Evolutionary conservation across 2,329 filamentous ascomycete species (phyloP), one percentile per base, ranked within the genome.

Genomic region (Arthrobotrys conoides): DNA sequence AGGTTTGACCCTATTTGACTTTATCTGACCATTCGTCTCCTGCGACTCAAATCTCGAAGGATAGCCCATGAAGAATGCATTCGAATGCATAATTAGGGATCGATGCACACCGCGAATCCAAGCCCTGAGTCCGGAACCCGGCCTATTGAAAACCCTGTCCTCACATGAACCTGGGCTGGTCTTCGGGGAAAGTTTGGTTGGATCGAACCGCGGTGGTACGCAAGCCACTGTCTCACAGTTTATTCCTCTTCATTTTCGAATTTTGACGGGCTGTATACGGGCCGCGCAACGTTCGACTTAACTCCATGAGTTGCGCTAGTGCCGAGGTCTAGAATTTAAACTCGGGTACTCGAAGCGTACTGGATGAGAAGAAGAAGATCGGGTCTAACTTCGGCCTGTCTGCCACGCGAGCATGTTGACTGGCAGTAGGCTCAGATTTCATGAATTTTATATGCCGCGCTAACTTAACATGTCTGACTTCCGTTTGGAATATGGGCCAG

Each of bases 51-150:
- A 22, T 44, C 36, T 44, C 57, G 36, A 61, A 61, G 57, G 57
- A 20, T 61, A 16, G 57, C 57, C 57, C 36, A 61, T 44, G 36
- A 61, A 44, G 57, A 44, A 41, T 61, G 33, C 57, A 61, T 61
- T 44, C 22, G 57, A 61, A 24, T 61, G 57, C 57, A 61, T 61
- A 44, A 61, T 61, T 61, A 61, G 20, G 33, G 57, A 61, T 41
- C 36, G 30, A 38, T 59, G 53, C 51, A 30, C 24, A 20, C 27
- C n/a, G n/a, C 38, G 12, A 20, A 59, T 6, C 16, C n/a, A n/a
- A 41, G 36, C 24, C 18, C 20, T 61, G 57, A n/a, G 57, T n/a
- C 36, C 12, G 20, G 36, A 44, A n/a, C 53, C 51, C 36, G 36
- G 57, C 57, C 10, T 55, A 14, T 16, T 38, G 9, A 20, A 5